phyloP scores from a whole-genome alignment of 345 rosid genomes.

The Aurinia saxatilis region DNA sequence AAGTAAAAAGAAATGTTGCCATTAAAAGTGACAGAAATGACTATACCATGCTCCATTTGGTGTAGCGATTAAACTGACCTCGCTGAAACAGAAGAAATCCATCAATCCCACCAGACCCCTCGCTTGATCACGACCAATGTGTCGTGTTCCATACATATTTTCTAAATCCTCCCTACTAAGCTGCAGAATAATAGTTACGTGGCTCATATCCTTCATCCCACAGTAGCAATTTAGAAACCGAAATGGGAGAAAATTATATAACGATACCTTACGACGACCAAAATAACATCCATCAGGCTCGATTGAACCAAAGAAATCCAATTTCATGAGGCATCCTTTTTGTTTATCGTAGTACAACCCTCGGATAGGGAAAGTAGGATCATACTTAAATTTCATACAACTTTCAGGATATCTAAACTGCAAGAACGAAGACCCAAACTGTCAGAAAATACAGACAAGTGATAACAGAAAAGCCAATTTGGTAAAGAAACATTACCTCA shows the following conservation, averaged over 20 bases:
- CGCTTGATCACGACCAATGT: slow-evolving; percentile 88
- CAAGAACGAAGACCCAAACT: slow-evolving; percentile 20
- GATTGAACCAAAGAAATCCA: slow-evolving; percentile 97
- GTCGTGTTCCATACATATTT: slow-evolving; percentile 76
- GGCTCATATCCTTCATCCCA: neutral
- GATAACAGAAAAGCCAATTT: neutral
- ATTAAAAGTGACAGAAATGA: neutral
- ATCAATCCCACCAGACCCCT: slow-evolving; percentile 85
- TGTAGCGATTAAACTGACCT: slow-evolving; percentile 41
- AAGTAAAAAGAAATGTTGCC: neutral
- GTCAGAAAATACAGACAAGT: neutral
- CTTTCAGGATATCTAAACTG: slow-evolving; percentile 83
- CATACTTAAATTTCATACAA: slow-evolving; percentile 65
- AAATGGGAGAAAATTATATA: neutral
- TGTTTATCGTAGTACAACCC: slow-evolving; percentile 83
- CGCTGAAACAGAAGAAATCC: slow-evolving; percentile 99
- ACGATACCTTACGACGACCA: slow-evolving; percentile 77
- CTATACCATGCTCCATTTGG: neutral
- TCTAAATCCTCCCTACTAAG: slow-evolving; percentile 59
- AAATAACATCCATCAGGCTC: slow-evolving; percentile 95
- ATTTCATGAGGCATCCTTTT: slow-evolving; percentile 79
- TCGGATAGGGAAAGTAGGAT: slow-evolving; percentile 81
- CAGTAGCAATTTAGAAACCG: neutral
- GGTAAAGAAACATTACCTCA: slow-evolving; percentile 49
- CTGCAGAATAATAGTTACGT: slow-evolving; percentile 30